phyloP scores from a whole-genome alignment of 129 eudicot genomes.

The Daucus carota region DNA sequence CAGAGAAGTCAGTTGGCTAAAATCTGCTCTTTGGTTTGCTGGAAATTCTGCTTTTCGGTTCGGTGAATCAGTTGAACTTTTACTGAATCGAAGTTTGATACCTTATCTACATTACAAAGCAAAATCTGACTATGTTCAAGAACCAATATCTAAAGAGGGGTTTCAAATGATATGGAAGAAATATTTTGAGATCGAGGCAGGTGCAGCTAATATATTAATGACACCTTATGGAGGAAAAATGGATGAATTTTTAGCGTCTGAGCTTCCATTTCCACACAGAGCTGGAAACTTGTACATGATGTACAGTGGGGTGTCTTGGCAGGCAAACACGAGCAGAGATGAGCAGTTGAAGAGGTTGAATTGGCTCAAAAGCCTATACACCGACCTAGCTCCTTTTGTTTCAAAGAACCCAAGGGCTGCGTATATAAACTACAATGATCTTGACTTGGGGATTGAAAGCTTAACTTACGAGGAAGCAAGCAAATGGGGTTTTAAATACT shows the following conservation, averaged over 20 bases:
- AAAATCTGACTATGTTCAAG: slow-evolving; percentile 29
- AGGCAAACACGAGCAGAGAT: not conserved
- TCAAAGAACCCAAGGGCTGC: slow-evolving; percentile 8
- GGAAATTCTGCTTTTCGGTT: slow-evolving; percentile 8
- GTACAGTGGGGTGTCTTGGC: slow-evolving; percentile 12
- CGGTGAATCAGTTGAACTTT: slow-evolving; percentile 6
- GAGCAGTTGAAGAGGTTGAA: slow-evolving; percentile 1
- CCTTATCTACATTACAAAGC: slow-evolving; percentile 12
- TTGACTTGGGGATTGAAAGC: slow-evolving; percentile 10
- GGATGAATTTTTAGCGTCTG: slow-evolving; percentile 1
- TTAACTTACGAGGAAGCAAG: slow-evolving; percentile 8
- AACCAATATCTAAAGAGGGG: slow-evolving; percentile 16
- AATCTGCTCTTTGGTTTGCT: slow-evolving; percentile 19
- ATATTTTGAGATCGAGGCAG: slow-evolving; percentile 10
- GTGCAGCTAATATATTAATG: slow-evolving; percentile 10
- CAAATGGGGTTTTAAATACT: slow-evolving; percentile 8
- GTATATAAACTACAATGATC: slow-evolving; percentile 9
- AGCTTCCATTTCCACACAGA: slow-evolving; percentile 12
- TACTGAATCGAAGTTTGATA: not conserved
- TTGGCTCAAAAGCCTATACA: slow-evolving; percentile 13
- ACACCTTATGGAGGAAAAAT: slow-evolving; percentile 16
- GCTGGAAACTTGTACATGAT: slow-evolving; percentile 13
- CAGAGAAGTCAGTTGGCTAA: slow-evolving; percentile 19
- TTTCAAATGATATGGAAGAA: slow-evolving; percentile 11
- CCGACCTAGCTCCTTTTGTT: slow-evolving; percentile 4